Base-by-base conservation (phyloP, 108 stramenopile genomes). In the Cyclotella cryptica region DNA sequence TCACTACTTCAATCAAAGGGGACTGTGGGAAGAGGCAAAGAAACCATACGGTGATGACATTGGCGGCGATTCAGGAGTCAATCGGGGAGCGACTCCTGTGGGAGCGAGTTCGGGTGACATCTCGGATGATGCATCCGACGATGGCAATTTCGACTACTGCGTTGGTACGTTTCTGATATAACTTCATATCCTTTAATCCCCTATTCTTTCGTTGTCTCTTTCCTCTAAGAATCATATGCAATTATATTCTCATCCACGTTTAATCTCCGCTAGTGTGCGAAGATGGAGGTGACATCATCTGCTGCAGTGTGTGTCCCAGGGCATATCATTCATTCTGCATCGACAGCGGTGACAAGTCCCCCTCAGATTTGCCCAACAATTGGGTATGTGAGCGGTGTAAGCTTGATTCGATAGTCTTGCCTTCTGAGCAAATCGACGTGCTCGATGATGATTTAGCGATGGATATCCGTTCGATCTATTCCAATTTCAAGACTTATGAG, bases 101-200 rank as follows among this genome's bases (percentile, higher is more conserved):
- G n/a, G n/a, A n/a, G n/a, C n/a, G n/a, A n/a, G n/a, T n/a, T n/a
- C n/a, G n/a, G n/a, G n/a, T n/a, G n/a, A n/a, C n/a, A n/a, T n/a
- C n/a, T 27, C 42, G 40, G 41, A 26, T 15, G 58, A 55, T 28
- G 21, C 15, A 35, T 8, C 15, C 24, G 80, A 81, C 27, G 80
- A 81, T 43, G 80, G 80, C 35, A 81, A 81, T 59, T 75, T 66
- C 61, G 66, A 72, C 62, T 66, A 81, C 28, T 81, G 80, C 51
- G 75, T 81, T 19, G 52, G 52, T 53, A 53, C 10, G 18, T 53
- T 14, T 13, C 13, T 45, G 44, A 13, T 45, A 13, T 45, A 45
- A 45, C 13, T 45, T 45, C 44, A 45, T 9, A 45, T 45, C 44
- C 11, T 45, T 45, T 13, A 45, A 12, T 9, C 11, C 13, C 13